Percentiles rank a stretch among this genome's conserved stretches.
Conservation (phyloP, 495 filamentous ascomycete species). For the Geopyxis carbonaria region DNA sequence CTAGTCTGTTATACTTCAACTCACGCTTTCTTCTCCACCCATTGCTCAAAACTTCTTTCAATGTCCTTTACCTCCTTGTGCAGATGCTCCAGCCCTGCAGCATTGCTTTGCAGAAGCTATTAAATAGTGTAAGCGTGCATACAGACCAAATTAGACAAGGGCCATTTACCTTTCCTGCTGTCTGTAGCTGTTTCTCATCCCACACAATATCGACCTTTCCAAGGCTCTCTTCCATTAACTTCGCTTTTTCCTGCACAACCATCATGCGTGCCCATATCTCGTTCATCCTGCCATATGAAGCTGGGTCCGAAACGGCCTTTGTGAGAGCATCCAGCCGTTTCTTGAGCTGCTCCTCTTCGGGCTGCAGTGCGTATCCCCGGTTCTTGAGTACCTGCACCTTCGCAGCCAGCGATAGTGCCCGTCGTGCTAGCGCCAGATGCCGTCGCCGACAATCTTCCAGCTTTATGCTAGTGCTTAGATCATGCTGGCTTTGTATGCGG, state of each 20-base stretch:
- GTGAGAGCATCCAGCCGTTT: slow-evolving; percentile 66
- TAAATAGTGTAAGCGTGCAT: slow-evolving; percentile 8
- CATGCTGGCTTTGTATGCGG: slow-evolving; percentile 63
- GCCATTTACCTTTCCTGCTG: slow-evolving; percentile 62
- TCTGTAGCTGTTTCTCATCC: slow-evolving; percentile 61
- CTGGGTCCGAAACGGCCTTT: slow-evolving; percentile 61
- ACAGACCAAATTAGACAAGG: not conserved
- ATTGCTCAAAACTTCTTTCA: slow-evolving; percentile 61
- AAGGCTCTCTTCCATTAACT: slow-evolving; percentile 61
- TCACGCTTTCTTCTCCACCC: too few relatives aligned
- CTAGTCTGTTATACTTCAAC: too few relatives aligned
- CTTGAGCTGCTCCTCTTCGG: slow-evolving; percentile 78
- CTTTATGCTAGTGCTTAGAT: slow-evolving; percentile 61
- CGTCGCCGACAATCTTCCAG: slow-evolving; percentile 63
- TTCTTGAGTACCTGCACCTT: slow-evolving; percentile 87
- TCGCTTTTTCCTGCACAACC: slow-evolving; percentile 61
- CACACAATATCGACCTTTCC: slow-evolving; percentile 45
- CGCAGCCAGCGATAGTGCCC: slow-evolving; percentile 68
- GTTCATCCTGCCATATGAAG: slow-evolving; percentile 63
- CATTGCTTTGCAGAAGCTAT: slow-evolving; percentile 80
- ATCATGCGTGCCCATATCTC: slow-evolving; percentile 96
- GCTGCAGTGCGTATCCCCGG: slow-evolving; percentile 77
- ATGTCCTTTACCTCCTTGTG: slow-evolving; percentile 65
- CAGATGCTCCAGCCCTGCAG: slow-evolving; percentile 69
- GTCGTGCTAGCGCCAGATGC: slow-evolving; percentile 62